phyloP scores from a whole-genome alignment of 176 grass and related monocot genomes.

The Aegilops longissima region DNA sequence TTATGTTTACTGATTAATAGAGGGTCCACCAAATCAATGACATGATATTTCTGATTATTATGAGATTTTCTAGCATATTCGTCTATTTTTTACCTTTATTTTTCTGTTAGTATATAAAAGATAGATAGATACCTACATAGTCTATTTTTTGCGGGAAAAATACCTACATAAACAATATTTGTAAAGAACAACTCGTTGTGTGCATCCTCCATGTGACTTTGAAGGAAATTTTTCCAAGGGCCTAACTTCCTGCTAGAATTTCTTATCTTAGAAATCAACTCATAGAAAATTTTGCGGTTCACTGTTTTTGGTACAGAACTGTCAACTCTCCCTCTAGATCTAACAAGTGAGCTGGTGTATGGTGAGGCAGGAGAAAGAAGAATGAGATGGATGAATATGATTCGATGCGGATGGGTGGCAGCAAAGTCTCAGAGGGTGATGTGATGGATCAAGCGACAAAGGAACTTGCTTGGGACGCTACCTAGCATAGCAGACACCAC shows the following conservation, averaged over 20 bases:
- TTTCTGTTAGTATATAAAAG: no score
- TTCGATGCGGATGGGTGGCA: not conserved
- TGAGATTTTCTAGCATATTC: no score
- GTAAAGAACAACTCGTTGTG: no score
- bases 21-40: no score
- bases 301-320: not conserved
- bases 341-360: not conserved
- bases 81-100: no score
- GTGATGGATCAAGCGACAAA: slow-evolving; percentile 14
- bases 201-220: not conserved
- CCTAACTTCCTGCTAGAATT: not conserved
- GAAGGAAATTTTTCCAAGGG: not conserved
- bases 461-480: not conserved
- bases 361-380: no score
- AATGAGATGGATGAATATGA: not conserved
- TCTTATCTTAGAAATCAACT: not conserved
- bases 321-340: not conserved
- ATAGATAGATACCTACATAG: no score
- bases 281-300: not conserved
- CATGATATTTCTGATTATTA: no score
- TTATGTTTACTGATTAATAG: no score
- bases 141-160: no score
- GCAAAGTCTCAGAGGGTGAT: not conserved
- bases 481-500: not conserved
- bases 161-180: not conserved